Conservation (phyloP, 1,284 basidiomycete species). For the Trametes polyzona region DNA sequence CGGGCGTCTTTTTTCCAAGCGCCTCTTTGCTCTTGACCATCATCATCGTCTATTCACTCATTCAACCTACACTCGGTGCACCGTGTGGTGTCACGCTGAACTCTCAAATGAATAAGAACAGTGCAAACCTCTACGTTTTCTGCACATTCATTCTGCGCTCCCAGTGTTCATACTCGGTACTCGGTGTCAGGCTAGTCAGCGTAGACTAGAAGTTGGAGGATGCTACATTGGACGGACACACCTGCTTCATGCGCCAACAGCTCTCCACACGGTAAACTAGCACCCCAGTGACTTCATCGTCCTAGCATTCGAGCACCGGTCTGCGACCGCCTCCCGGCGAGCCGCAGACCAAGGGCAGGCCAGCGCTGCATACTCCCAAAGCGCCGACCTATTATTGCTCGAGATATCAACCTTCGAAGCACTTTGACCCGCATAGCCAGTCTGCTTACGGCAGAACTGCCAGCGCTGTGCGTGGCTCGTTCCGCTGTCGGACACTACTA, state of each 20-base stretch:
- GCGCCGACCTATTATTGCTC: slow-evolving; percentile 15
- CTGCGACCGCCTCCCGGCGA: slow-evolving; percentile 19
- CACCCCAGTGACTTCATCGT: background rate
- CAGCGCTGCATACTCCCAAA: slow-evolving; percentile 7
- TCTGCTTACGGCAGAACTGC: background rate
- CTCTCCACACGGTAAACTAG: background rate
- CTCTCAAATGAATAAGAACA: too few relatives aligned
- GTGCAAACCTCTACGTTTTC: too few relatives aligned
- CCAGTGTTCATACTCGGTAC: too few relatives aligned
- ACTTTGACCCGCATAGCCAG: slow-evolving; percentile 28
- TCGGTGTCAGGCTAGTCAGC: too few relatives aligned
- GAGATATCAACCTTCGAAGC: slow-evolving; percentile 27
- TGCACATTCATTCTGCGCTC: too few relatives aligned
- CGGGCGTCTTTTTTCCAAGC: background rate
- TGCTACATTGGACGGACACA: background rate
- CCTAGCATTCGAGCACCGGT: slow-evolving; percentile 1
- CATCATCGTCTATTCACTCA: background rate
- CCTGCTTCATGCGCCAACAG: too few relatives aligned
- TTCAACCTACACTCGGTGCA: background rate
- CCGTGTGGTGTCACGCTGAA: too few relatives aligned
- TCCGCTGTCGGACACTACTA: slow-evolving; percentile 32
- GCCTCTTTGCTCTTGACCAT: background rate
- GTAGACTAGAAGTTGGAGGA: too few relatives aligned
- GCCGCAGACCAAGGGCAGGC: slow-evolving; percentile 15
- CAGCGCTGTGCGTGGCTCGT: slow-evolving; percentile 29